A percentile compares a stretch with the other conserved stretches of the same genome.
phyloP scores from a whole-genome alignment of 768 basidiomycete genomes.

The Auricularia cornea region DNA sequence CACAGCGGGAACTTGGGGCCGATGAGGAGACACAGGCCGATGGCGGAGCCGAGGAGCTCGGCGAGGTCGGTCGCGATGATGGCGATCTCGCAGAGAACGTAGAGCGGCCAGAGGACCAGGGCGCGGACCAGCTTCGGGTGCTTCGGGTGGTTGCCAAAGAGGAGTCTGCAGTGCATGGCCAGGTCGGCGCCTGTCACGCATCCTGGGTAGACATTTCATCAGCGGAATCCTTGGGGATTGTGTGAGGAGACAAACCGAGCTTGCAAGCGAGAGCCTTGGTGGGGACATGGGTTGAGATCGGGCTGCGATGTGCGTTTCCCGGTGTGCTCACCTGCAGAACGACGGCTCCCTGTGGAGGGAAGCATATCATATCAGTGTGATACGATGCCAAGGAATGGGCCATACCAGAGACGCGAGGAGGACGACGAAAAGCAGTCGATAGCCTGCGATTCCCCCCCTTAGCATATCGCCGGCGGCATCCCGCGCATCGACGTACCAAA shows the following conservation, averaged over 20 bases:
- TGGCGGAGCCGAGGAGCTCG: constrained; percentile 74
- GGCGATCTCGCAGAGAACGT: constrained; percentile 47
- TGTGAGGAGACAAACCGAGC: constrained; percentile 42
- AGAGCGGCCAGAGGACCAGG: constrained; percentile 57
- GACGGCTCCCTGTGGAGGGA: background rate
- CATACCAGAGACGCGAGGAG: constrained; percentile 72
- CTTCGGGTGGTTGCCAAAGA: constrained; percentile 56
- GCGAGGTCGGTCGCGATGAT: constrained; percentile 75
- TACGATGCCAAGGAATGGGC: constrained; percentile 26
- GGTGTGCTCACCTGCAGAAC: background rate
- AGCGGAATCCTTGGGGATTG: background rate
- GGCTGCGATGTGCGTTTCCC: background rate
- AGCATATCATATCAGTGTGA: background rate
- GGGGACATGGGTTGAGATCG: background rate
- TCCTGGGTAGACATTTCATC: background rate
- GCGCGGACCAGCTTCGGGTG: constrained; percentile 50
- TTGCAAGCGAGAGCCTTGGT: constrained; percentile 63
- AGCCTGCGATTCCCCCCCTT: constrained; percentile 34
- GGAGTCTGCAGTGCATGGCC: constrained; percentile 54
- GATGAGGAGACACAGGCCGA: constrained; percentile 69
- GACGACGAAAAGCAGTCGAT: constrained; percentile 78
- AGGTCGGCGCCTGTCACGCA: constrained; percentile 35
- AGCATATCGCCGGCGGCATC: background rate
- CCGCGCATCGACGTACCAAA: constrained; percentile 31
- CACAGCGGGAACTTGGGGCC: constrained; percentile 53